phyloP scores from a whole-genome alignment of 176 grass and related monocot species.

The Poa annua region DNA sequence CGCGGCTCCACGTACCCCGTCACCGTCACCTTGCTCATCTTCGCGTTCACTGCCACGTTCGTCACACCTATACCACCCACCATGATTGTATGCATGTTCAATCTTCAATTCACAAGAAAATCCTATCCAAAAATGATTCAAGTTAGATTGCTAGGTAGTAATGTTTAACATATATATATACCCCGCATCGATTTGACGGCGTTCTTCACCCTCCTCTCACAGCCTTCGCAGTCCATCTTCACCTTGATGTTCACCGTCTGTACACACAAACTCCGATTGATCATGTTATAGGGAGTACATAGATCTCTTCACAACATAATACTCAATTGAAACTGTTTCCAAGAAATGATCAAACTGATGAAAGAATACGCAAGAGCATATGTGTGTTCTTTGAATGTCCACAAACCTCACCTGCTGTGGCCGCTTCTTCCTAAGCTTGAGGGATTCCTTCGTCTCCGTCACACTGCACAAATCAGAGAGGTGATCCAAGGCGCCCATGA shows the following conservation, averaged over 20 bases:
- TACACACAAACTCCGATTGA: neutral
- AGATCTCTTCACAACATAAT: neutral
- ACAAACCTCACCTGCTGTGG: constrained; percentile 69
- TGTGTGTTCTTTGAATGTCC: neutral
- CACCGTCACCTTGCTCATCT: constrained; percentile 73
- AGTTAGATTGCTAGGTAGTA: neutral
- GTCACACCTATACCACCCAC: constrained; percentile 51
- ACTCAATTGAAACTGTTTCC: constrained; percentile 7
- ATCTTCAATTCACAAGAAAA: neutral
- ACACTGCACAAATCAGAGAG: constrained; percentile 64
- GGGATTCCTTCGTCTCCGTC: constrained; percentile 63
- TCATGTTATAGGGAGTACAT: neutral
- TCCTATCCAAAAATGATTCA: neutral
- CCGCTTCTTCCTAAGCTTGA: constrained; percentile 69
- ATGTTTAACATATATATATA: neutral
- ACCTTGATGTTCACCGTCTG: constrained; percentile 87
- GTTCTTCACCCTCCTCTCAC: constrained; percentile 70
- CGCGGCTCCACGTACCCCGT: constrained; percentile 77
- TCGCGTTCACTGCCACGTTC: constrained; percentile 64
- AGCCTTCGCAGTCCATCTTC: constrained; percentile 92
- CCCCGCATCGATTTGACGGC: constrained; percentile 65
- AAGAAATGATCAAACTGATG: neutral
- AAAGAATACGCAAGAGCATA: neutral
- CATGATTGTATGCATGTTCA: neutral
- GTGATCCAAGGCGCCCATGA: constrained; percentile 75